Evolutionary conservation across 192 early-diverging fungal species (phyloP).

Genomic region (Coemansia sp.): DNA sequence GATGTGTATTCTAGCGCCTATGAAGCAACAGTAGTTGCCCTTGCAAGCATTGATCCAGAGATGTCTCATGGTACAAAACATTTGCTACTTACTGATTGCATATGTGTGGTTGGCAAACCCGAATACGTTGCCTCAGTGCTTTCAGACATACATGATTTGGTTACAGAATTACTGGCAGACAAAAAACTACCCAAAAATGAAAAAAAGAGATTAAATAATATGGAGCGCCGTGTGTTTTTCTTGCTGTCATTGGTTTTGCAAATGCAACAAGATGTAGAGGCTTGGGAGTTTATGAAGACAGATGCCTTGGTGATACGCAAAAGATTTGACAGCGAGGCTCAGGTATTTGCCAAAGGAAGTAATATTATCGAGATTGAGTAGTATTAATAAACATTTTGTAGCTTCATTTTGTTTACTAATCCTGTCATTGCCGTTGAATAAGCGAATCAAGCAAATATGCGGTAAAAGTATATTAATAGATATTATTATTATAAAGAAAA

Average conservation of each 20-base stretch:
- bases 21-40: conserved; percentile 21
- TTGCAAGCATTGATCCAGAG: conserved; percentile 19
- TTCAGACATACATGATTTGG: conserved; percentile 27
- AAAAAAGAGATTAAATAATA: conserved; percentile 1
- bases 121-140: conserved; percentile 23
- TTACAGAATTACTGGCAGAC: conserved; percentile 7
- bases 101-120: conserved; percentile 15
- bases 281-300: conserved; percentile 41
- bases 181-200: not conserved
- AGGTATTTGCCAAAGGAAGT: not conserved
- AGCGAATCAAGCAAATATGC: no score
- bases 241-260: conserved; percentile 33
- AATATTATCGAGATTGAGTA: not conserved
- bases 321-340: conserved; percentile 25
- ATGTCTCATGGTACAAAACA: conserved; percentile 18
- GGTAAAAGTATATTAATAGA: not conserved
- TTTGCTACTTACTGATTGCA: conserved; percentile 22
- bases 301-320: conserved; percentile 31
- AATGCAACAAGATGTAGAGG: conserved; percentile 15
- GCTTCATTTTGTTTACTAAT: no score
- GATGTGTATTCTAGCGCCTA: conserved; percentile 30
- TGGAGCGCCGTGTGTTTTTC: conserved; percentile 29
- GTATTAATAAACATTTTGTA: conserved; percentile 1
- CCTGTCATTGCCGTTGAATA: no score
- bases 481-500: no score